phyloP scores from a whole-genome alignment of 257 asterid genomes.

The Fraxinus pennsylvanica region DNA sequence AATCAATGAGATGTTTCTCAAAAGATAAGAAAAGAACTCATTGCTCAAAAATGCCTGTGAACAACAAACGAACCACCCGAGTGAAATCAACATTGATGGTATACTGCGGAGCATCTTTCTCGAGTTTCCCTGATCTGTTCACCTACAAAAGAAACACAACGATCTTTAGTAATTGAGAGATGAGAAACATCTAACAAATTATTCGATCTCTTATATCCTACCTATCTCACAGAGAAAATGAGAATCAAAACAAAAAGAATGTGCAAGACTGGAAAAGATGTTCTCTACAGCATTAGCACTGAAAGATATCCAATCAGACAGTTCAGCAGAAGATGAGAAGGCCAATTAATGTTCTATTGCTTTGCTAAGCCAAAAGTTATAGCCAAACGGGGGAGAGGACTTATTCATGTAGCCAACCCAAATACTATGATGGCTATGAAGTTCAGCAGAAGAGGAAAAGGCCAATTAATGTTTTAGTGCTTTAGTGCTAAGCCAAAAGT shows the following conservation, averaged over 20 bases:
- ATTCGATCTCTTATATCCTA: slow-evolving; percentile 12
- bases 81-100: slow-evolving; percentile 55
- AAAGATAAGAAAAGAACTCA: slow-evolving; percentile 17
- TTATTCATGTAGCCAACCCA: not conserved
- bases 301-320: not conserved
- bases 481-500: not conserved
- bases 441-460: not conserved
- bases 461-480: not conserved
- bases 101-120: slow-evolving; percentile 85
- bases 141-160: slow-evolving; percentile 59
- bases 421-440: not conserved
- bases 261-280: not conserved
- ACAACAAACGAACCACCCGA: slow-evolving; percentile 55
- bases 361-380: not conserved
- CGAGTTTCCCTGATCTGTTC: slow-evolving; percentile 81
- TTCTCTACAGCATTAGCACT: not conserved
- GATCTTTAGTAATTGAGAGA: slow-evolving; percentile 29
- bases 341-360: not conserved
- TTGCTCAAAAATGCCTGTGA: slow-evolving; percentile 10
- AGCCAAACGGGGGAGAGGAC: not conserved
- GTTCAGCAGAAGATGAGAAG: not conserved
- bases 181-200: slow-evolving; percentile 18
- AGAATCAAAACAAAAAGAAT: not conserved
- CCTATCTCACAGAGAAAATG: not conserved
- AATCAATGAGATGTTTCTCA: slow-evolving; percentile 28